These are phyloP conservation scores for Auricularia auricula-judae DNA, from an alignment of 768 basidiomycete species.

Conservation along the genomic window DNA sequence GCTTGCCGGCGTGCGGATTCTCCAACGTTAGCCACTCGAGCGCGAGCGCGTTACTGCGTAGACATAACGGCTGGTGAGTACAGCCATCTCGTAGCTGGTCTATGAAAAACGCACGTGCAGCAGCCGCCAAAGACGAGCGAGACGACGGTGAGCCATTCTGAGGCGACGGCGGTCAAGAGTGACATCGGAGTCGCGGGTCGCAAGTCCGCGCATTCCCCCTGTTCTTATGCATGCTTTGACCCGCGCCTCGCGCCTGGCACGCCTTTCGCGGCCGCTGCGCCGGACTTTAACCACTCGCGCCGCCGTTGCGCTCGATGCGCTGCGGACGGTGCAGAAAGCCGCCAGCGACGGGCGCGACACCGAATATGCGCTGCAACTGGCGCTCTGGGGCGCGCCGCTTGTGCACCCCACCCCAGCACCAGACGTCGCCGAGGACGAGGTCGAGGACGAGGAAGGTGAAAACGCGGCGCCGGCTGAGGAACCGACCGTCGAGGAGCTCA, in stretches of 20 bases:
- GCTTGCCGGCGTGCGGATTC: slow-evolving; percentile 61
- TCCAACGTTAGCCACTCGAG: slow-evolving; percentile 60
- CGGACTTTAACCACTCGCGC: background rate
- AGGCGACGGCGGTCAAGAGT: background rate
- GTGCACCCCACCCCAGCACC: background rate
- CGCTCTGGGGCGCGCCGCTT: background rate
- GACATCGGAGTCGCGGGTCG: background rate
- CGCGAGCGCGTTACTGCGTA: slow-evolving; percentile 61
- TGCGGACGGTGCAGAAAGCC: background rate
- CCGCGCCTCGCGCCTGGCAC: background rate
- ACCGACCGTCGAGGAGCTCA: background rate
- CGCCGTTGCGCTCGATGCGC: background rate
- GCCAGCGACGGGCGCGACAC: background rate
- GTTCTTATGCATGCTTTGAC: background rate
- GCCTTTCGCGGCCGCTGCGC: background rate
- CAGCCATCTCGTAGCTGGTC: background rate
- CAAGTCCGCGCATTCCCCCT: background rate
- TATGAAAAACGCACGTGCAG: slow-evolving; percentile 45
- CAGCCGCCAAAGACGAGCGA: slow-evolving; percentile 83
- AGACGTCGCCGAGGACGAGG: background rate
- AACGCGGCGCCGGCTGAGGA: background rate
- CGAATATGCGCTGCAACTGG: background rate
- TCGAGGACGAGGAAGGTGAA: background rate
- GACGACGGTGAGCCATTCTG: slow-evolving; percentile 53
- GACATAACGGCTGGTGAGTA: background rate